phyloP scores from a whole-genome alignment of 305 asterid species.

The Fraxinus floribunda region DNA sequence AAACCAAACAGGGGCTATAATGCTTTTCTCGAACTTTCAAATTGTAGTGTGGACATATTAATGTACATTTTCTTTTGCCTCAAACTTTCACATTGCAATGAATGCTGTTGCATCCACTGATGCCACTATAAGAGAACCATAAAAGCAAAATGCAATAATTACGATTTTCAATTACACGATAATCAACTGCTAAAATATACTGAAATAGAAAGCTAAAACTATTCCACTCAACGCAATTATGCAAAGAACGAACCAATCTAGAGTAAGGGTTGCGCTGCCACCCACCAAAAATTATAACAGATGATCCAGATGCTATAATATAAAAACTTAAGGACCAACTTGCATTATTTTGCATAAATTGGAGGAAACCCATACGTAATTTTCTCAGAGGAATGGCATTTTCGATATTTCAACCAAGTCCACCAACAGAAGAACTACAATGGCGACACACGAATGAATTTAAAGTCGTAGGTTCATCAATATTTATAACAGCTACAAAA shows the following conservation, averaged over 20 bases:
- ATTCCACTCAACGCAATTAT: neutral
- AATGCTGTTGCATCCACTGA: neutral
- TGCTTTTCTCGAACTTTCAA: neutral
- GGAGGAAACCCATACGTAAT: neutral
- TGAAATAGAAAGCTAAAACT: neutral
- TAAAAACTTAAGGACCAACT: neutral
- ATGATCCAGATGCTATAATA: neutral
- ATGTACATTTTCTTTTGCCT: neutral
- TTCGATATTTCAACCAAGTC: conserved; percentile 15
- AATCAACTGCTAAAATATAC: neutral
- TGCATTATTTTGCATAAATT: neutral
- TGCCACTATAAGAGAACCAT: neutral
- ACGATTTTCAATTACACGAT: neutral
- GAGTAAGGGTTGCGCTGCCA: neutral
- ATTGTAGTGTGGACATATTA: neutral
- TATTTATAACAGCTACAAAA: neutral
- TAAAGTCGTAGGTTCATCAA: neutral
- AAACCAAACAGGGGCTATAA: neutral
- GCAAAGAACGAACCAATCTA: neutral
- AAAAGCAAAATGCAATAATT: neutral
- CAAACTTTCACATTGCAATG: neutral
- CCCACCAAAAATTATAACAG: neutral
- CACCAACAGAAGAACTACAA: conserved; percentile 6
- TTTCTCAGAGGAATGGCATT: conserved; percentile 14
- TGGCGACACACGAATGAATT: conserved; percentile 23